phyloP scores from a whole-genome alignment of 129 eudicot species.

The Heracleum sosnowskyi region DNA sequence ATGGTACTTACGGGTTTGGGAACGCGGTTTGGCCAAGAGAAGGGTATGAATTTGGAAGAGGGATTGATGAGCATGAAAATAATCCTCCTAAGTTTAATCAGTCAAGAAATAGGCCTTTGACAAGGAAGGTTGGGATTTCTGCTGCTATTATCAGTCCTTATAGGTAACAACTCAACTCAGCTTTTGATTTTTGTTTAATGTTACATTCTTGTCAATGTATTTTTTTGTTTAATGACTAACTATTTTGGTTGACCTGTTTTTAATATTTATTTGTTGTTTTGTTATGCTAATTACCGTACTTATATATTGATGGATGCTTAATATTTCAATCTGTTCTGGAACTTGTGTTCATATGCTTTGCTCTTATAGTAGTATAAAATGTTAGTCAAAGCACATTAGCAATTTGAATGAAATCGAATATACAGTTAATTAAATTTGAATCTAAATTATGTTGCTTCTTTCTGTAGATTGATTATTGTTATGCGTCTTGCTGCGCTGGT shows the following conservation, averaged over 20 bases:
- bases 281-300: neutral
- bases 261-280: neutral
- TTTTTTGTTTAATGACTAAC: neutral
- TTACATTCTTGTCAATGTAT: neutral
- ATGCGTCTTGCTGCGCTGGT: conserved; percentile 73
- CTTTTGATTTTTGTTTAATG: neutral
- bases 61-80: conserved; percentile 34
- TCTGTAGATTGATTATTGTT: conserved; percentile 71
- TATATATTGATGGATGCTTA: neutral
- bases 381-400: neutral
- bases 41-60: conserved; percentile 46
- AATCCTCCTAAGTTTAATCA: conserved; percentile 72
- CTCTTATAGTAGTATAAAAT: neutral
- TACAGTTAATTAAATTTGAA: neutral
- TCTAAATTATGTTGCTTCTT: conserved; percentile 1
- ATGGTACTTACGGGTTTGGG: conserved; percentile 99
- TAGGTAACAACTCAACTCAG: conserved; percentile 43
- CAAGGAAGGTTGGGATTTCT: conserved; percentile 83
- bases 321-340: neutral
- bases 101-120: conserved; percentile 73
- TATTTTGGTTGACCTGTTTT: neutral
- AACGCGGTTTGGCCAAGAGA: conserved; percentile 97
- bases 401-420: neutral
- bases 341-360: neutral
- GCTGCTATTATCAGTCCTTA: conserved; percentile 93